phyloP scores from a whole-genome alignment of 768 basidiomycete genomes.

The Lactarius pseudohatsudake region DNA sequence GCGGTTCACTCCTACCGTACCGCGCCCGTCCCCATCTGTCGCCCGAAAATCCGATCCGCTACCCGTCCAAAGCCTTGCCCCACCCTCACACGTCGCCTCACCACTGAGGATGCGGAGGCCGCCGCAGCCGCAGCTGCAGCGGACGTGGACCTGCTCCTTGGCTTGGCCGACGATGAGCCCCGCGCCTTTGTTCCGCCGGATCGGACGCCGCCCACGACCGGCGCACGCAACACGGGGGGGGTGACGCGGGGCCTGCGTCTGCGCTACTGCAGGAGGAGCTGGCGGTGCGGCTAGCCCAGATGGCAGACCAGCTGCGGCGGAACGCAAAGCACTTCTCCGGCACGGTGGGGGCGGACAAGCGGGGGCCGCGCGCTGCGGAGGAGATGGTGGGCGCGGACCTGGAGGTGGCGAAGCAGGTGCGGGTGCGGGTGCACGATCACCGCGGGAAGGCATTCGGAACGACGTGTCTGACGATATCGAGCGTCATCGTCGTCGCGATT shows the following conservation, averaged over 20 bases:
- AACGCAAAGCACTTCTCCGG: slow-evolving; percentile 79
- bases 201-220: slow-evolving; percentile 5
- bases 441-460: slow-evolving; percentile 49
- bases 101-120: neutral
- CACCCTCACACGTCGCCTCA: slow-evolving; percentile 29
- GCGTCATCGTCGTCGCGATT: slow-evolving; percentile 57
- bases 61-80: slow-evolving; percentile 42
- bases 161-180: slow-evolving; percentile 22
- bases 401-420: slow-evolving; percentile 52
- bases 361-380: slow-evolving; percentile 62
- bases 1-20: slow-evolving; percentile 43
- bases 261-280: too few species aligned
- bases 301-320: slow-evolving; percentile 83
- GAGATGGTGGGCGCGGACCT: slow-evolving; percentile 64
- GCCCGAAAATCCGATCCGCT: slow-evolving; percentile 17
- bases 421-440: slow-evolving; percentile 53
- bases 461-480: slow-evolving; percentile 51
- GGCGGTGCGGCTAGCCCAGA: slow-evolving; percentile 43
- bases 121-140: neutral
- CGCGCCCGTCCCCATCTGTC: slow-evolving; percentile 40
- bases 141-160: slow-evolving; percentile 14
- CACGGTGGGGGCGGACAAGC: slow-evolving; percentile 70
- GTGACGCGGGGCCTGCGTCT: too few species aligned
- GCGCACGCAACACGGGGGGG: neutral
- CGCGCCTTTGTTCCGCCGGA: slow-evolving; percentile 34